Percentiles rank a stretch among this genome's conserved stretches.
These are phyloP conservation scores for Neonectria magnoliae DNA, from an alignment of 2,329 filamentous ascomycete genomes.

Conservation along the genomic window DNA sequence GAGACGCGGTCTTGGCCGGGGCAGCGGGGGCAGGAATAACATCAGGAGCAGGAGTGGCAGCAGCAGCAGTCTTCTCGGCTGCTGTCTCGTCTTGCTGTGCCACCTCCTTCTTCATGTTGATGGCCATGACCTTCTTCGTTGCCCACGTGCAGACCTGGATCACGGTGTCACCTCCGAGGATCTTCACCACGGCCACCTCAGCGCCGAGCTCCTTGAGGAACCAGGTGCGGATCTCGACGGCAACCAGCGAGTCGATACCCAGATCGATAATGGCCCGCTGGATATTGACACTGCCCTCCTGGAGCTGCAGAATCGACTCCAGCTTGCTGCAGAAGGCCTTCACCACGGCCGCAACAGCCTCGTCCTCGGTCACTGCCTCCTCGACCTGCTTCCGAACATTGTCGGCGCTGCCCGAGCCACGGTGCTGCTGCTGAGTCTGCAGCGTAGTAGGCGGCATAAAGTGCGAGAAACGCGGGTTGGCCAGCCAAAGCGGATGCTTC, in stretches of 20 bases:
- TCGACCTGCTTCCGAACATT: slow-evolving; percentile 16
- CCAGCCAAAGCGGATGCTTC: slow-evolving; percentile 19
- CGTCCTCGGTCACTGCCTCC: slow-evolving; percentile 18
- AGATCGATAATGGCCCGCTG: slow-evolving; percentile 34
- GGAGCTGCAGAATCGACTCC: slow-evolving; percentile 30
- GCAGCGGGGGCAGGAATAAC: background rate
- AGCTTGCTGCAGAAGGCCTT: slow-evolving; percentile 29
- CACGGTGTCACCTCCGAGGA: slow-evolving; percentile 40
- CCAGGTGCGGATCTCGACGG: slow-evolving; percentile 56
- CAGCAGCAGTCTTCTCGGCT: slow-evolving; percentile 2
- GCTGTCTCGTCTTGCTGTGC: slow-evolving; percentile 1
- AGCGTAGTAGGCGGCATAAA: slow-evolving; percentile 15
- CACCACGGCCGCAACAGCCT: slow-evolving; percentile 14
- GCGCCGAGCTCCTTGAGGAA: slow-evolving; percentile 55
- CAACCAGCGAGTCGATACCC: slow-evolving; percentile 45
- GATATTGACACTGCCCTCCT: slow-evolving; percentile 17
- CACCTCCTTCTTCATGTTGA: slow-evolving; percentile 18
- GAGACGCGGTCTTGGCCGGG: background rate
- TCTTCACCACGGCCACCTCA: slow-evolving; percentile 57
- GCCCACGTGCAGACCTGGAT: slow-evolving; percentile 22
- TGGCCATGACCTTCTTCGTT: slow-evolving; percentile 21
- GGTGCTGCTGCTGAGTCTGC: slow-evolving; percentile 10
- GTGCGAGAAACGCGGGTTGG: slow-evolving; percentile 21
- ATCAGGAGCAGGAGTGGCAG: background rate
- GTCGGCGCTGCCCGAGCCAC: background rate